Conservation (phyloP, 352 stramenopile genomes). For the Pythium grandisporangium region DNA sequence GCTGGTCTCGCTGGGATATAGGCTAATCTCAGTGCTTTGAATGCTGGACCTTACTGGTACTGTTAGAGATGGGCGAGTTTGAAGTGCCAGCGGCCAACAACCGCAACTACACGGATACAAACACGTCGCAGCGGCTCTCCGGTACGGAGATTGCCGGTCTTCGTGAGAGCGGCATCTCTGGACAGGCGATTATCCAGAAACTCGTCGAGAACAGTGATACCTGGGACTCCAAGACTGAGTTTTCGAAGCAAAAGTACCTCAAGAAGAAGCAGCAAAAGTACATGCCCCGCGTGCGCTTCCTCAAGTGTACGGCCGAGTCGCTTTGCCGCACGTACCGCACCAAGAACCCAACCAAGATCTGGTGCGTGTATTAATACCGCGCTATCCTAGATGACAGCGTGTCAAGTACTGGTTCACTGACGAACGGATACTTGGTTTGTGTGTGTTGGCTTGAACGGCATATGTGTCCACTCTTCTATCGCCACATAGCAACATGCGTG, state of each 20-base stretch:
- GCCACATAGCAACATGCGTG: conserved; percentile 56
- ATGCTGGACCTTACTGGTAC: background rate
- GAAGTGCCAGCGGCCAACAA: conserved; percentile 75
- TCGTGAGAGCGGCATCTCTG: conserved; percentile 56
- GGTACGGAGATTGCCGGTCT: conserved; percentile 55
- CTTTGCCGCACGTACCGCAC: conserved; percentile 85
- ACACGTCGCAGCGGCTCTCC: conserved; percentile 76
- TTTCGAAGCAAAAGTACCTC: conserved; percentile 96
- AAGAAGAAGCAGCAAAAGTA: conserved; percentile 94
- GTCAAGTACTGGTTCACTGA: too few relatives aligned
- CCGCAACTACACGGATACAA: conserved; percentile 77
- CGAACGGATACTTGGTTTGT: too few relatives aligned
- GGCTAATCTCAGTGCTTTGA: too few relatives aligned
- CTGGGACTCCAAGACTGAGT: conserved; percentile 93
- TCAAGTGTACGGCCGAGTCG: conserved; percentile 84
- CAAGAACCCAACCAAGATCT: conserved; percentile 87
- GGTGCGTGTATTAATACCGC: conserved; percentile 25
- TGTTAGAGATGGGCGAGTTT: conserved; percentile 63
- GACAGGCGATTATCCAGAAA: conserved; percentile 86
- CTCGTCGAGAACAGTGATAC: conserved; percentile 93
- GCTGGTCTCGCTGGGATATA: too few relatives aligned
- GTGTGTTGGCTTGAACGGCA: too few relatives aligned
- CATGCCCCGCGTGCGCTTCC: conserved; percentile 77
- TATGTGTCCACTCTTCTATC: too few relatives aligned
- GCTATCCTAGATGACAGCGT: too few relatives aligned